Base-by-base conservation (phyloP, 768 basidiomycete species). In the Leccinum obscurum region DNA sequence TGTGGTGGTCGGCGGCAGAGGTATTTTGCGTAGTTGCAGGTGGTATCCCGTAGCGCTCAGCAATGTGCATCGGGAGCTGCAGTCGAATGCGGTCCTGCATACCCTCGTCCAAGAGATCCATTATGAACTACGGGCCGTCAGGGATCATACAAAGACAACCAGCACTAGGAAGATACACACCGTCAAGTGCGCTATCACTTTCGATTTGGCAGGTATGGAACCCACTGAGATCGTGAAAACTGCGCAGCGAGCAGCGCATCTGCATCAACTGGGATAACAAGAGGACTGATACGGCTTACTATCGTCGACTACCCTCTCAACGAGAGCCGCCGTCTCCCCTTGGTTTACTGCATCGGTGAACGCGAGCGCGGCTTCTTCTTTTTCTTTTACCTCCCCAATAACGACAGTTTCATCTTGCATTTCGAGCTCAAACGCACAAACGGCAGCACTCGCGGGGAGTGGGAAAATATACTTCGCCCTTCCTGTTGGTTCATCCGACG, bases 161-260 rank as follows among this genome's bases (percentile, higher is more conserved):
- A 30, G n/a, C 3, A 58, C 10, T 0, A n/a, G 39, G 15, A 3
- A 8, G 22, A 41, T 52, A 66, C 79, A 56, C 64, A 85, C 84
- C 49, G 78, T 79, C 35, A 85, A 26, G 35, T 69, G 71, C 0
- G 77, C 76, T 26, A 69, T 72, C 3, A 85, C 78, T 1, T 68
- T 78, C 46, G 77, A 63, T 2, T 63, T 61, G 0, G 80, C 72
- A 30, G 81, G 81, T 54, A 86, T 77, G 1, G 81, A 79, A 10
- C 85, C 85, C 4, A 86, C 64, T 3, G 85, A 86, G 37, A 86
- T 82, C 1, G 79, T 82, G 65, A 86, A 85, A 56, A 84, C 85
- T 86, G 50, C 0, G 48, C 11, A 13, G 20, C 9, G 6, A 44
- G 35, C 11, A 28, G 35, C 4, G 3, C 7, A 9, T 62, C 30